phyloP scores from a whole-genome alignment of 352 stramenopile species.

The Pythium pyrilobum region DNA sequence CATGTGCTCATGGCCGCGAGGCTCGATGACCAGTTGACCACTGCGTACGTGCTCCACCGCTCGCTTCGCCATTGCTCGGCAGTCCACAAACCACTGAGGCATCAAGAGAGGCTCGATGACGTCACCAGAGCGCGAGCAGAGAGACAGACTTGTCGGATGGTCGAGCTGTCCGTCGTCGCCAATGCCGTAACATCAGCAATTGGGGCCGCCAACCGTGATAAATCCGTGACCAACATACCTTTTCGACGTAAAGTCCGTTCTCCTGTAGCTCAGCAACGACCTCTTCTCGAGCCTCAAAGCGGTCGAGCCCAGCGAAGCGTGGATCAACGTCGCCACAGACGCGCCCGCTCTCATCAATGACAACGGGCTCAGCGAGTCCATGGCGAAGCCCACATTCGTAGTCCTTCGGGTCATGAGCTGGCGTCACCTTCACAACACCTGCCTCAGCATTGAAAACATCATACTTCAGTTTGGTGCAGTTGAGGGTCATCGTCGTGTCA shows the following conservation, averaged over 20 bases:
- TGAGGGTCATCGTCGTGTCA: too few relatives aligned
- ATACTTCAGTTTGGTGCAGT: too few relatives aligned
- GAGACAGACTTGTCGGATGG: constrained; percentile 81
- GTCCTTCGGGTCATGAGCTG: constrained; percentile 99
- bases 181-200: constrained; percentile 36
- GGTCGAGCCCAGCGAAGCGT: constrained; percentile 91
- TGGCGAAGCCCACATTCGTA: constrained; percentile 98
- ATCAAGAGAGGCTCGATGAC: constrained; percentile 99
- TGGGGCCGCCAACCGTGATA: too few relatives aligned
- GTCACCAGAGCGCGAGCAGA: constrained; percentile 97
- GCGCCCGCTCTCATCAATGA: constrained; percentile 71
- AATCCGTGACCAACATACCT: constrained; percentile 59
- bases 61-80: constrained; percentile 91
- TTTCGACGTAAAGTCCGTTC: constrained; percentile 88
- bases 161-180: too few relatives aligned
- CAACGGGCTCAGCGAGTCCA: constrained; percentile 71
- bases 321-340: constrained; percentile 70
- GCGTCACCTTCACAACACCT: constrained; percentile 95
- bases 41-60: constrained; percentile 93
- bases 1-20: constrained; percentile 89
- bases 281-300: constrained; percentile 91
- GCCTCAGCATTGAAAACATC: neutral
- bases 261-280: constrained; percentile 91
- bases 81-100: constrained; percentile 99
- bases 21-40: constrained; percentile 93